Percentiles rank a stretch among this genome's conserved stretches.
phyloP scores from a whole-genome alignment of 2,329 filamentous ascomycete genomes.

The Alternaria solani region DNA sequence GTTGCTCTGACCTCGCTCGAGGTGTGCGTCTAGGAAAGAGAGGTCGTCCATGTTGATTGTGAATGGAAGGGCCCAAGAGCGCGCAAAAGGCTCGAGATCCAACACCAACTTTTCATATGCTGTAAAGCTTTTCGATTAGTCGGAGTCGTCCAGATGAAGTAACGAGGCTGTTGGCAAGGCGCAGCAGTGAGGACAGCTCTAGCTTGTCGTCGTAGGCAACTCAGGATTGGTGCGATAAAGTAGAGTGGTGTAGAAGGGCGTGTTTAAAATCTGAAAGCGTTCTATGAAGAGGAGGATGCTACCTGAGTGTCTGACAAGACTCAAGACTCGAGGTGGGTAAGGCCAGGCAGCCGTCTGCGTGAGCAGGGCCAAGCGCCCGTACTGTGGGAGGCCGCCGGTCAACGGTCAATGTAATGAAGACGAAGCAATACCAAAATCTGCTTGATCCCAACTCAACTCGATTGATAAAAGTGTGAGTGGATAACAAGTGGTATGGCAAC shows the following conservation, averaged over 20 bases:
- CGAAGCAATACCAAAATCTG: neutral
- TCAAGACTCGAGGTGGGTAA: slow-evolving; percentile 8
- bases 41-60: slow-evolving; percentile 33
- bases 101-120: neutral
- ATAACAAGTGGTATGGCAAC: slow-evolving; percentile 15
- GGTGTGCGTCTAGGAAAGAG: slow-evolving; percentile 28
- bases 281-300: neutral
- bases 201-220: neutral
- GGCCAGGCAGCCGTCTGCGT: slow-evolving; percentile 24
- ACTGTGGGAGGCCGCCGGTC: slow-evolving; percentile 3
- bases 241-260: neutral
- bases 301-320: slow-evolving; percentile 19
- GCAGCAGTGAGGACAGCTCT: slow-evolving; percentile 14
- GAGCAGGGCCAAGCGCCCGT: slow-evolving; percentile 7
- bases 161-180: slow-evolving; percentile 4
- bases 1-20: slow-evolving; percentile 21
- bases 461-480: slow-evolving; percentile 1
- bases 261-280: neutral
- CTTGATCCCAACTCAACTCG: neutral
- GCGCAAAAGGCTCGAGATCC: neutral
- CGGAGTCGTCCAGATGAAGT: neutral
- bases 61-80: neutral
- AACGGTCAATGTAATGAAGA: neutral
- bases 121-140: neutral
- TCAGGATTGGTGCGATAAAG: neutral